Base-by-base conservation (phyloP, 1,284 basidiomycete genomes). In the Microstroma glucosiphilum region DNA sequence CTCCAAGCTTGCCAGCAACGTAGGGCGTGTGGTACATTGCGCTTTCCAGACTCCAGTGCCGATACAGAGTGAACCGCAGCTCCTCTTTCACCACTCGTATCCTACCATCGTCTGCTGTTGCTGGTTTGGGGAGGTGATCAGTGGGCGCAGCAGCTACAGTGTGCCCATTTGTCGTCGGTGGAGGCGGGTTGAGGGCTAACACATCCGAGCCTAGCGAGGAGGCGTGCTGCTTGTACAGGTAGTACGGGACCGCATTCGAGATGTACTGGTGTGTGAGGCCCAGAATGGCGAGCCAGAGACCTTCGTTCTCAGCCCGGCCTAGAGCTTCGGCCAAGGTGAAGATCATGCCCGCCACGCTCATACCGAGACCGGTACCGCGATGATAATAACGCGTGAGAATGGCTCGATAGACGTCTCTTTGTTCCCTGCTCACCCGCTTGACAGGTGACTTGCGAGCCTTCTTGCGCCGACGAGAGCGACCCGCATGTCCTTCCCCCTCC, bases 21-120 rank as follows among this genome's bases (percentile, higher is more conserved):
- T 98, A 99, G 67, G 89, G 89, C 1, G 92, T 96, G 79, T 99
- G 94, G 76, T 89, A 89, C 94, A 99, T 98, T 12, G 92, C 87
- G 75, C 96, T 92, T 77, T 97, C 97, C 48, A 99, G 80, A 56
- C 88, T 96, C 96, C 96, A 99, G 81, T 98, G 96, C 59, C 94
- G 85, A 79, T 96, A 94, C 56, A 98, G 84, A 80, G 89, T 92
- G 79, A 99, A 98, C 12, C 96, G 67, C 1, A 78, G 66, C 57
- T 78, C 77, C 11, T 68, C 56, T 1, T 64, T 57, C 21, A 69
- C 43, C 42, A 77, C 68, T 15, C 76, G 72, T 26, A 78, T 73
- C 2, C 69, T 56, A 3, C 59, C 59, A 57, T 77, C 76, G 59
- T 78, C 77, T 0, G 76, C 72, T 25, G 69, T 65, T 41, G 67